These are phyloP conservation scores for Liriodendron chinense DNA, from an alignment of 164 flowering plant species.

Conservation along the genomic window DNA sequence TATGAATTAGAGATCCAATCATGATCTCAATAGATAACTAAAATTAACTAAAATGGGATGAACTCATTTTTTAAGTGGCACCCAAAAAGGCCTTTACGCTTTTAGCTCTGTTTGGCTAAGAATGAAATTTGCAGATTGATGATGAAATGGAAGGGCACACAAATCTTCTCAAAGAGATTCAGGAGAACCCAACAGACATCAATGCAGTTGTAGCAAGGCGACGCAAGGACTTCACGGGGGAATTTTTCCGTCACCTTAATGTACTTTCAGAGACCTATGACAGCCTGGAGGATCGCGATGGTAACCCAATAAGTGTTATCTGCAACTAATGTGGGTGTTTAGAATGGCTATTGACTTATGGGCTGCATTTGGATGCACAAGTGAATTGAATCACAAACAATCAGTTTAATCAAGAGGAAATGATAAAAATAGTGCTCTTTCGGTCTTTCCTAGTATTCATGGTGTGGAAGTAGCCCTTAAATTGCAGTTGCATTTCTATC, in stretches of 20 bases:
- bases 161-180: slow-evolving; percentile 77
- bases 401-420: no score
- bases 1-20: not conserved
- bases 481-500: no score
- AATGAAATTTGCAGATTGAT: slow-evolving; percentile 70
- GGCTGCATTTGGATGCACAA: no score
- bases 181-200: slow-evolving; percentile 66
- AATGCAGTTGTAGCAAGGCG: slow-evolving; percentile 68
- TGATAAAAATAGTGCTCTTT: no score
- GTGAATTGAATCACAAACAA: no score
- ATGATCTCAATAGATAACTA: not conserved
- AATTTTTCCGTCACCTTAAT: slow-evolving; percentile 69
- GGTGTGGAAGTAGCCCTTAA: no score
- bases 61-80: not conserved
- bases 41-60: not conserved
- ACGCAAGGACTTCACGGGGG: slow-evolving; percentile 81
- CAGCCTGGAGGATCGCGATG: slow-evolving; percentile 85
- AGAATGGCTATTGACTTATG: no score
- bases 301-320: slow-evolving; percentile 32
- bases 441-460: no score
- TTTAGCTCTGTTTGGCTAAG: slow-evolving; percentile 19
- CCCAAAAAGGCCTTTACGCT: not conserved
- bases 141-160: slow-evolving; percentile 77
- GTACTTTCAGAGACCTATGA: slow-evolving; percentile 68
- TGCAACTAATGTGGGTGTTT: not conserved